Evolutionary conservation across 352 stramenopile genomes (phyloP), one percentile per base, ranked within the genome.

Genomic region (Phytophthora sp.): DNA sequence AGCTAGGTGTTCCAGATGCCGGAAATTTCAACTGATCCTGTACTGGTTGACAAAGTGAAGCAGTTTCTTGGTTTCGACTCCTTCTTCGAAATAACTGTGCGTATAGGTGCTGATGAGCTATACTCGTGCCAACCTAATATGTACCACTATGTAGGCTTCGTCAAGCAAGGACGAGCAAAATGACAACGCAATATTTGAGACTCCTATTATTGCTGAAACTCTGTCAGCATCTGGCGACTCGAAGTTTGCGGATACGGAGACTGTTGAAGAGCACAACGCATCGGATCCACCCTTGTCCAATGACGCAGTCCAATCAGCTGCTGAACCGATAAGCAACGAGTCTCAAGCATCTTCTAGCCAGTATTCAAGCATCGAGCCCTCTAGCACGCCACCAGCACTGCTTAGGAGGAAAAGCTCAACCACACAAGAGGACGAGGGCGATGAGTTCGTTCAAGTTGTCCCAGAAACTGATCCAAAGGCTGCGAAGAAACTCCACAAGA

Each of bases 401-500:
- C 43, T 73, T 15, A 62, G 55, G 39, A 70, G 56, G 51, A 56
- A 46, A 15, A 81, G 50, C 31, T 76, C 66, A 30, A 15, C 60
- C 32, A 28, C 37, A 3, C 43, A 66, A 20, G 80, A 89, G 18
- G 76, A 88, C 17, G 72, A 84, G n/a, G 67, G 69, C 30, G 76
- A 86, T 4, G 81, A 89, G 34, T 74, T 79, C 58, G 57, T 87
- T 15, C 62, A 85, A 28, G 68, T 91, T 21, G 42, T 77, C 1
- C 78, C 78, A 2, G 79, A 87, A 52, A 77, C 62, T 0, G 78
- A 94, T 37, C 66, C 83, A 8, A 79, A 72, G 18, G 77, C 66
- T n/a, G 78, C 81, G 5, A 91, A 91, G 60, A 82, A 74, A 30
- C 71, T 94, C 4, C 85, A 94, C 63, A 92, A 91, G 45, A 77